Evolutionary conservation across 257 asterid genomes (phyloP), one percentile per base, ranked within the genome.

Genomic region (Dorcoceras hygrometricum): DNA sequence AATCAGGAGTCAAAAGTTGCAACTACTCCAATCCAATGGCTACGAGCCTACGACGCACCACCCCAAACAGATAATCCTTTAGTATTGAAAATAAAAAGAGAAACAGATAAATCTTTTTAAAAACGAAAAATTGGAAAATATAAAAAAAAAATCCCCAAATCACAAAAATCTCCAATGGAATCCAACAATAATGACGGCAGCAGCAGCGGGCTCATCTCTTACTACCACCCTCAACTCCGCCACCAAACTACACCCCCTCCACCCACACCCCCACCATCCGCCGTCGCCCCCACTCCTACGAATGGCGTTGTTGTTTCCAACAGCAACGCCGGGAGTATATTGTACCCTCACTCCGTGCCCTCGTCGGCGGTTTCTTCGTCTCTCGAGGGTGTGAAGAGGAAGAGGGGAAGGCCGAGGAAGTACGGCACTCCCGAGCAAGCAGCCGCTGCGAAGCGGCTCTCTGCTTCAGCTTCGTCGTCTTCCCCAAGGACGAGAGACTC

Each of bases 141-240:
- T 18, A 25, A 12, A 58, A 11, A 23, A 27, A n/a, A 59, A 28
- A 59, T 5, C 16, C 36, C 64, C 61, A 56, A 56, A 56, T 56
- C 27, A 20, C 24, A 56, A 20, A 56, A 22, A 22, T 10, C 14
- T 32, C 59, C 62, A 25, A 82, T 82, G 87, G 87, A 82, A 71
- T 80, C 82, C 76, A 82, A 79, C 77, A 82, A 77, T 77, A 84
- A 82, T 54, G 59, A 54, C 59, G 59, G 61, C 61, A 56, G 29
- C 78, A 75, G 71, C 65, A 69, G 78, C 77, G 84, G 82, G 72
- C 82, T 78, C 56, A 71, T 70, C 80, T 78, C 86, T 73, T 82
- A 68, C 84, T 82, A 79, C 71, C 84, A 63, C 61, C 76, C 75
- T 25, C 74, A 54, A 27, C 65, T 62, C 77, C 78, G 61, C 73